A percentile compares a stretch with the other conserved stretches of the same genome.
phyloP scores from a whole-genome alignment of 768 basidiomycete genomes.

The Zangia roseola region DNA sequence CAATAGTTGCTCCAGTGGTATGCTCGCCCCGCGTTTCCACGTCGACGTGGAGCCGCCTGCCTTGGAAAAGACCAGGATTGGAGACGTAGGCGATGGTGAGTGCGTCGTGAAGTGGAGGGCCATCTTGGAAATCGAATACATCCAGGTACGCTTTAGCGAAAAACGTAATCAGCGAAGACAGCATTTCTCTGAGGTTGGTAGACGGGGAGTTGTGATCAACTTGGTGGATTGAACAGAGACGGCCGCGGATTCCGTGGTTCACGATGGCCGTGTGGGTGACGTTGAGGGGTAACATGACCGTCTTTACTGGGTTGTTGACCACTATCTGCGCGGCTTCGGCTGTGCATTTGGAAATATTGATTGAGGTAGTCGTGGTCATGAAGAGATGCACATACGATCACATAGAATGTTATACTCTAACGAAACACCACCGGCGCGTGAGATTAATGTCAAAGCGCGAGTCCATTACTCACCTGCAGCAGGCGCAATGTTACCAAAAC shows the following conservation, averaged over 20 bases:
- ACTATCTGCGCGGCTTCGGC: slow-evolving; percentile 86
- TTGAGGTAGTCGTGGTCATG: neutral
- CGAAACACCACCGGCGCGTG: slow-evolving; percentile 9
- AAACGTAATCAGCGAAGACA: slow-evolving; percentile 72
- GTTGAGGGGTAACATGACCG: slow-evolving; percentile 80
- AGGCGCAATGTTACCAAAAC: slow-evolving; percentile 76
- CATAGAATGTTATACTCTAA: slow-evolving; percentile 80
- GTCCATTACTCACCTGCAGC: slow-evolving; percentile 52
- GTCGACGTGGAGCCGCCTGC: slow-evolving; percentile 72
- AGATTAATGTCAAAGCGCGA: neutral
- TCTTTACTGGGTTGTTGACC: slow-evolving; percentile 65
- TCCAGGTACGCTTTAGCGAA: slow-evolving; percentile 72
- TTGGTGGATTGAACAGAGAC: slow-evolving; percentile 48
- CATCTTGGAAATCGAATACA: slow-evolving; percentile 79
- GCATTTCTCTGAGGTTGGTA: slow-evolving; percentile 61
- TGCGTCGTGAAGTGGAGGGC: slow-evolving; percentile 87
- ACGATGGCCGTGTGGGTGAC: slow-evolving; percentile 87
- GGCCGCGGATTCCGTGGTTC: slow-evolving; percentile 48
- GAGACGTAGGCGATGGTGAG: slow-evolving; percentile 78
- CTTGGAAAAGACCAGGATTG: slow-evolving; percentile 61
- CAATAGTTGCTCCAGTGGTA: slow-evolving; percentile 74
- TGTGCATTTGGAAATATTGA: slow-evolving; percentile 24
- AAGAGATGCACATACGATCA: slow-evolving; percentile 59
- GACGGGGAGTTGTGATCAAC: slow-evolving; percentile 27
- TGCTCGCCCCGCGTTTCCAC: slow-evolving; percentile 70